Conservation (phyloP, 75 land plant genomes). For the Cupressus sempervirens region DNA sequence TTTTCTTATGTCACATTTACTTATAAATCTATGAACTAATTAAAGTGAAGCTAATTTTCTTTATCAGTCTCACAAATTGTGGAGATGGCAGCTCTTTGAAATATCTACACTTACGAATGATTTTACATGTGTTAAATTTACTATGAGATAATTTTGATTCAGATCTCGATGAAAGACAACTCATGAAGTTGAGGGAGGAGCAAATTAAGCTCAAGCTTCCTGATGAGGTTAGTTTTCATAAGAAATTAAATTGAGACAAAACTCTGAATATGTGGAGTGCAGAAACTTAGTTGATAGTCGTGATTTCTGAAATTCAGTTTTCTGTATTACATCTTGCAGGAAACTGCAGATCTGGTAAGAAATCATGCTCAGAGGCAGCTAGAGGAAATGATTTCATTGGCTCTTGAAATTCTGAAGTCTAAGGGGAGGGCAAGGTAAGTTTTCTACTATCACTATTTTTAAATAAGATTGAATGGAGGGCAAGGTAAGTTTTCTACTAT, state of each 20-base stretch:
- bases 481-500: slow-evolving; percentile 38
- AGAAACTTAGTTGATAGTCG: too few species aligned
- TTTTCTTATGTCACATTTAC: background rate
- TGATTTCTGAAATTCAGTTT: background rate
- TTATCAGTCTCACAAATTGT: background rate
- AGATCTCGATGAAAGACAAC: slow-evolving; percentile 59
- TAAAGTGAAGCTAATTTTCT: background rate
- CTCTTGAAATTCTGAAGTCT: slow-evolving; percentile 67
- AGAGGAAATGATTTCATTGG: slow-evolving; percentile 62
- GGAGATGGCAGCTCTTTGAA: background rate
- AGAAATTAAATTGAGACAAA: background rate
- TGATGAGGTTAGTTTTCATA: slow-evolving; percentile 59
- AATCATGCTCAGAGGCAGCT: slow-evolving; percentile 53
- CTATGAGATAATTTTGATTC: background rate
- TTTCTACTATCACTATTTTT: background rate
- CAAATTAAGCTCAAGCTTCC: slow-evolving; percentile 67
- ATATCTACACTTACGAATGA: background rate
- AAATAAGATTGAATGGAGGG: slow-evolving; percentile 16
- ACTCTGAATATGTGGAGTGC: background rate
- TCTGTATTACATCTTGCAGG: slow-evolving; percentile 29
- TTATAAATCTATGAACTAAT: background rate
- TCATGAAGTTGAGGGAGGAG: slow-evolving; percentile 48
- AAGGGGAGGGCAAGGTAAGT: slow-evolving; percentile 60
- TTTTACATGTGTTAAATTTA: slow-evolving; percentile 3
- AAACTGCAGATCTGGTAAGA: slow-evolving; percentile 69